A percentile compares a stretch with the other conserved stretches of the same genome.
These are phyloP conservation scores for Cicer bijugum DNA, from an alignment of 306 rosid species.

Conservation along the genomic window DNA sequence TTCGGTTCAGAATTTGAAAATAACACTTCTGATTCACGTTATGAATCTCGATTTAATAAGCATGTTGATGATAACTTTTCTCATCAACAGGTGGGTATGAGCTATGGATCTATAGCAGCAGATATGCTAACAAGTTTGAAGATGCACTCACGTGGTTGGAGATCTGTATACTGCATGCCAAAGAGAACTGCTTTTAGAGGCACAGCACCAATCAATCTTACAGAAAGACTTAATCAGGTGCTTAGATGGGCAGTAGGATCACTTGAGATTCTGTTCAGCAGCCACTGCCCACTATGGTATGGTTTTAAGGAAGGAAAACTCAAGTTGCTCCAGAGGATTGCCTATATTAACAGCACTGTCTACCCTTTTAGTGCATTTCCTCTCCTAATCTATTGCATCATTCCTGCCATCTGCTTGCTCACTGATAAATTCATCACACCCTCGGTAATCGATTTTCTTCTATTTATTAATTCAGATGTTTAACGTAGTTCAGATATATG, in stretches of 20 bases:
- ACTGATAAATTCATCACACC: constrained; percentile 96
- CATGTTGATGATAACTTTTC: constrained; percentile 22
- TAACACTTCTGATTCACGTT: no score
- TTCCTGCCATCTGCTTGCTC: constrained; percentile 96
- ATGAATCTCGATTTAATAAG: no score
- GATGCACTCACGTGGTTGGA: constrained; percentile 94
- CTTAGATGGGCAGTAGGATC: constrained; percentile 97
- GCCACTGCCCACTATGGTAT: constrained; percentile 79
- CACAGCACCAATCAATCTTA: constrained; percentile 93
- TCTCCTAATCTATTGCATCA: constrained; percentile 73
- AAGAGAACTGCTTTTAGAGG: constrained; percentile 81
- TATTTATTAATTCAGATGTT: not conserved
- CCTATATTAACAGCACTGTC: constrained; percentile 86
- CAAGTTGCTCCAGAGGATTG: constrained; percentile 84
- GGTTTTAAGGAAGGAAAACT: constrained; percentile 80
- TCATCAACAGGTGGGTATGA: constrained; percentile 78
- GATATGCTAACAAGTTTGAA: constrained; percentile 84
- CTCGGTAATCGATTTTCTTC: constrained; percentile 57
- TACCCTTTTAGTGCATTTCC: constrained; percentile 95
- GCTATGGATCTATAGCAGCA: constrained; percentile 85
- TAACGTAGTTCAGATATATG: no score
- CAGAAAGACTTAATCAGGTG: constrained; percentile 91
- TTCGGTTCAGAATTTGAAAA: no score
- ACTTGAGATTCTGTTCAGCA: constrained; percentile 92
- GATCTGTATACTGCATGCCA: constrained; percentile 93